Conservation (phyloP, 345 rosid genomes). For the Citrus unshiu region DNA sequence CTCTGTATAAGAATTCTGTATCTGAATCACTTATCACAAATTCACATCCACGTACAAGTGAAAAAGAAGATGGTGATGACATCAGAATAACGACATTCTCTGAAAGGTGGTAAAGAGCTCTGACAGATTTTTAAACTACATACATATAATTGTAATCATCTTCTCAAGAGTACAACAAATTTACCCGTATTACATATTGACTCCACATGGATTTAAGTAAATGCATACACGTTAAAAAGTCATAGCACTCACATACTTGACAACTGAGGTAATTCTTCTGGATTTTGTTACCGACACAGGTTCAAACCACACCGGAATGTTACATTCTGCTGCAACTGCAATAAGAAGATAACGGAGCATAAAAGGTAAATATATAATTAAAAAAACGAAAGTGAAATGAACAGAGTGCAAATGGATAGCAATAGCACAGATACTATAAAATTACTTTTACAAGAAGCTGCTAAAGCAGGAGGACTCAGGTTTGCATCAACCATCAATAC, state of each 20-base stretch:
- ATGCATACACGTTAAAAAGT: neutral
- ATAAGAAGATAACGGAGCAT: conserved; percentile 6
- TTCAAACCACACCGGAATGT: conserved; percentile 86
- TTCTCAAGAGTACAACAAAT: neutral
- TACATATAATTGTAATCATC: neutral
- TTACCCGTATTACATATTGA: neutral
- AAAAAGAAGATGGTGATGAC: neutral
- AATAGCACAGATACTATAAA: conserved; percentile 11
- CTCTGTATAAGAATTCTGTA: neutral
- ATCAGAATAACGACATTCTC: no score
- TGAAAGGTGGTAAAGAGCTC: neutral
- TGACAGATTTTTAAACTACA: neutral
- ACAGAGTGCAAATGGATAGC: neutral
- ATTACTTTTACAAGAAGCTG: conserved; percentile 71
- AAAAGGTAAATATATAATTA: neutral
- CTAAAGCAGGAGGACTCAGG: conserved; percentile 54
- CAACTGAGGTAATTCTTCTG: conserved; percentile 52
- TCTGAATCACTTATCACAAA: neutral
- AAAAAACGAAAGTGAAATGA: neutral
- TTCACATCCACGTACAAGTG: no score
- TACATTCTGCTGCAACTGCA: conserved; percentile 66
- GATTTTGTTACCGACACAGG: conserved; percentile 89
- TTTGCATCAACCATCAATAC: conserved; percentile 79
- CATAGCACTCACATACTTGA: conserved; percentile 60
- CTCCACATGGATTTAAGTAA: neutral